Percentiles rank a stretch among this genome's conserved stretches.
These are phyloP conservation scores for Nothophoma quercina DNA, from an alignment of 2,329 filamentous ascomycete genomes.

Conservation along the genomic window DNA sequence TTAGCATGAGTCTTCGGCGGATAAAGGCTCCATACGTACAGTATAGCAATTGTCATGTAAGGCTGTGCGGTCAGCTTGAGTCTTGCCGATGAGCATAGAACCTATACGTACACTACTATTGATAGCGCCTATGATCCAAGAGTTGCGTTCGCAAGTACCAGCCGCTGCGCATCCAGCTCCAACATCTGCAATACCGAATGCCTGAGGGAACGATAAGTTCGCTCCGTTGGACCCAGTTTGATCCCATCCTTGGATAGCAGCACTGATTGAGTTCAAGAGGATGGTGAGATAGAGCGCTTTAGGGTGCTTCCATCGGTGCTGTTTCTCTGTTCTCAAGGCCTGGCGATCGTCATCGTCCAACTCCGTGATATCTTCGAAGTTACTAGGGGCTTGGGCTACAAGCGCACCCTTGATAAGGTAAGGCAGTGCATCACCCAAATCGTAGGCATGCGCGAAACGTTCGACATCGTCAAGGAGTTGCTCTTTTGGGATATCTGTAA, in stretches of 20 bases:
- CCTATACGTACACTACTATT: no score
- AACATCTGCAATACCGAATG: constrained; percentile 40
- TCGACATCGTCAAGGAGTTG: constrained; percentile 65
- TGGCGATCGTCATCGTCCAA: constrained; percentile 68
- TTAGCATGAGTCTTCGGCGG: no score
- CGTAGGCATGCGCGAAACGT: constrained; percentile 67
- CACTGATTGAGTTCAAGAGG: constrained; percentile 71
- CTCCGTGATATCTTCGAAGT: constrained; percentile 68
- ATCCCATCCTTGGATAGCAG: constrained; percentile 71
- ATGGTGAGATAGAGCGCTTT: constrained; percentile 70
- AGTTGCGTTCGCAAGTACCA: constrained; percentile 41
- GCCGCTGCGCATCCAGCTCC: constrained; percentile 30
- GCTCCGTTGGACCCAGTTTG: constrained; percentile 62
- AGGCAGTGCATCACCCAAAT: constrained; percentile 64
- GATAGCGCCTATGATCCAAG: constrained; percentile 45
- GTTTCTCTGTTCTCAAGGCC: constrained; percentile 65
- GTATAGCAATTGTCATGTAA: constrained; percentile 41
- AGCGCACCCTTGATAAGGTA: constrained; percentile 67
- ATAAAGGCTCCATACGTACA: no score
- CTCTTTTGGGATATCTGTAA: constrained; percentile 62
- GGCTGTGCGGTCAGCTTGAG: no score
- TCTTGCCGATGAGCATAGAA: no score
- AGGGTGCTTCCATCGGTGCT: constrained; percentile 68
- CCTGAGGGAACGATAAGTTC: constrained; percentile 65
- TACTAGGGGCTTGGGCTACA: constrained; percentile 72